These are phyloP conservation scores for Chlamydomonas schloesseri DNA, from an alignment of 139 green algal genomes.

Conservation along the genomic window DNA sequence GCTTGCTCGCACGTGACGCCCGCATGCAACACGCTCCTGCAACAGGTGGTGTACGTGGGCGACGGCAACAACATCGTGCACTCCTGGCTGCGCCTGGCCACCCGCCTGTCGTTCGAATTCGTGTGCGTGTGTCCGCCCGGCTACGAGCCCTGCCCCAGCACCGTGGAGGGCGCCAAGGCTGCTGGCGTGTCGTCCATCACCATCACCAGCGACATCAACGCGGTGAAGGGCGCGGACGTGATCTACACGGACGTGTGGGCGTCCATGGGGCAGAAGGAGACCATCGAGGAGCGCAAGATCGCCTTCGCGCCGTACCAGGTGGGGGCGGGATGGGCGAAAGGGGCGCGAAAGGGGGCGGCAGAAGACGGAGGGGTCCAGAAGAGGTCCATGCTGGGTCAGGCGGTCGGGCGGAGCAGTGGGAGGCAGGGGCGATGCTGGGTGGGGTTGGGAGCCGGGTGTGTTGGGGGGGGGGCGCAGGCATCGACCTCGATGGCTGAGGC, in stretches of 20 bases:
- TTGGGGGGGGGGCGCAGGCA: no score
- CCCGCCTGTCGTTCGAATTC: constrained; percentile 92
- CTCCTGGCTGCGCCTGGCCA: constrained; percentile 94
- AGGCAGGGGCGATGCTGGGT: no score
- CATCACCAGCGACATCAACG: constrained; percentile 65
- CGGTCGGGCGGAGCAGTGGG: no score
- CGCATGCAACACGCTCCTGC: no score
- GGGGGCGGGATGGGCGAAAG: neutral
- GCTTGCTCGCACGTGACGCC: no score
- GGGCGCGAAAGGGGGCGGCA: no score
- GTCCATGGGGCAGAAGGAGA: constrained; percentile 98
- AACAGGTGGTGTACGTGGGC: constrained; percentile 89
- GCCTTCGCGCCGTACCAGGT: constrained; percentile 94
- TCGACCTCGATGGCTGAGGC: no score
- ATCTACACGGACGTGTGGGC: constrained; percentile 99
- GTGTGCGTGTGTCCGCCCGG: constrained; percentile 93
- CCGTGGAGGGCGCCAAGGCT: constrained; percentile 64
- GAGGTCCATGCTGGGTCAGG: no score
- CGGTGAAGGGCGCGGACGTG: constrained; percentile 93
- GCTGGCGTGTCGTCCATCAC: constrained; percentile 49
- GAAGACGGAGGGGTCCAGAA: no score
- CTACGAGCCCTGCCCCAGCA: constrained; percentile 93
- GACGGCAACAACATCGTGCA: constrained; percentile 99
- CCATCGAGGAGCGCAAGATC: constrained; percentile 82
- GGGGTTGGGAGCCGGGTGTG: no score